Base-by-base conservation (phyloP, 2,329 filamentous ascomycete species). In the Gaeumannomyces tritici region DNA sequence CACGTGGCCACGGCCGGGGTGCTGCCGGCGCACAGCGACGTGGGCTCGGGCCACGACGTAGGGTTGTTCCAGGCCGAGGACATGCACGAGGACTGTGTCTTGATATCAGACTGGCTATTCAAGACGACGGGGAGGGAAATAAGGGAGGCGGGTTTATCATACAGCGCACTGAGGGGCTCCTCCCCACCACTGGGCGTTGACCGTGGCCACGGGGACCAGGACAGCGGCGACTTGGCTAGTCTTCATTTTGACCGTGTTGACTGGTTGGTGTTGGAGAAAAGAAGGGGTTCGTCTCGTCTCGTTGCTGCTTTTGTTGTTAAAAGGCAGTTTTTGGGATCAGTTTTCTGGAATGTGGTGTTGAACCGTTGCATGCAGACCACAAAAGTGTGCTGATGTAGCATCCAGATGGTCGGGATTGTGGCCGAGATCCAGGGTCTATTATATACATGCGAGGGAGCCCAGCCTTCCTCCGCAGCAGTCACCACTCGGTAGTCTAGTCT, bases 91-190 rank as follows among this genome's bases (percentile, higher is more conserved):
- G 77, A 71, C 77, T 79, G 63, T 59, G 18, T 27, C 29, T n/a
- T 42, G 26, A 12, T 55, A 42, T 24, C 12, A 61, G 63, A 56
- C 8, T 27, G n/a, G 27, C n/a, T 24, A 18, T 24, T 18, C 18
- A 21, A 47, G 31, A 24, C 21, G 4, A 12, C 29, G 47, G 57
- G 54, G 18, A 51, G 26, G 54, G 28, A 18, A 12, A 5, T n/a
- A n/a, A n/a, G n/a, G n/a, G n/a, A n/a, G n/a, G n/a, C n/a, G n/a
- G n/a, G n/a, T n/a, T n/a, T n/a, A 26, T 74, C 76, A 68, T 69
- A 79, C 77, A 65, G 75, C 77, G 65, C 77, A 79, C 47, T 72
- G 70, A 11, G 77, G 76, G 2, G 76, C 76, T 21, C 73, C 76
- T 62, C 64, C 64, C 67, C 70, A 77, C 73, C 74, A 78, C 57